Evolutionary conservation across 23 red algal genomes (phyloP), one percentile per base, ranked within the genome.

Genomic region (Gracilaria gracilis): DNA sequence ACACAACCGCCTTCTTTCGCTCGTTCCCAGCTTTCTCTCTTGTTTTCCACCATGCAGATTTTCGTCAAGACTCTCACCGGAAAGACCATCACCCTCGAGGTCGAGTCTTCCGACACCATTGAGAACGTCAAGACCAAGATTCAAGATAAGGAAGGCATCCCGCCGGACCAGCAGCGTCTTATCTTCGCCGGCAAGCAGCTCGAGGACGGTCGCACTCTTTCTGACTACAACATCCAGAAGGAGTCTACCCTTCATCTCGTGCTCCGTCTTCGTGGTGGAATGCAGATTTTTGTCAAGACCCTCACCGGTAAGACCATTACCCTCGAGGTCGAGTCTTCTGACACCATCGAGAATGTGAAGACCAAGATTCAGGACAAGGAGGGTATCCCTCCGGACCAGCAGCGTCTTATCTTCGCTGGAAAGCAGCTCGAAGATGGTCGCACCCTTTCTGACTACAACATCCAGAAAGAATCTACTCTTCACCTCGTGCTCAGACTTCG

Each of bases 61-160:
- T 96, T 96, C 70, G 95, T 96, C 34, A 96, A 96, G 84, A 97
- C 95, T 16, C 90, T 97, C 14, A 97, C 95, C 9, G 95, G 95
- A 29, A 97, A 97, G 86, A 97, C 95, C 31, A 97, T 97, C 73
- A 97, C 95, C 27, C 89, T 97, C 0, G 95, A 97, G 82, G 95
- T 97, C 34, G 95, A 97, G 75, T 91, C 95, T 58, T 97, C 95
- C 54, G 95, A 97, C 85, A 97, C 95, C 17, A 97, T 97, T 39
- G 95, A 97, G 57, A 97, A 97, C 44, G 95, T 97, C 35, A 97
- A 97, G 95, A 87, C 80, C 75, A 97, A 97, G 90, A 97, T 97
- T 40, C 95, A 97, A 80, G 95, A 97, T 85, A 97, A 97, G 95
- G 85, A 79, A 89, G 85, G 85, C 49, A 89, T 89, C 32, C 72